Conservation (phyloP, 1,284 basidiomycete genomes). For the Ceratobasidium sp. region DNA sequence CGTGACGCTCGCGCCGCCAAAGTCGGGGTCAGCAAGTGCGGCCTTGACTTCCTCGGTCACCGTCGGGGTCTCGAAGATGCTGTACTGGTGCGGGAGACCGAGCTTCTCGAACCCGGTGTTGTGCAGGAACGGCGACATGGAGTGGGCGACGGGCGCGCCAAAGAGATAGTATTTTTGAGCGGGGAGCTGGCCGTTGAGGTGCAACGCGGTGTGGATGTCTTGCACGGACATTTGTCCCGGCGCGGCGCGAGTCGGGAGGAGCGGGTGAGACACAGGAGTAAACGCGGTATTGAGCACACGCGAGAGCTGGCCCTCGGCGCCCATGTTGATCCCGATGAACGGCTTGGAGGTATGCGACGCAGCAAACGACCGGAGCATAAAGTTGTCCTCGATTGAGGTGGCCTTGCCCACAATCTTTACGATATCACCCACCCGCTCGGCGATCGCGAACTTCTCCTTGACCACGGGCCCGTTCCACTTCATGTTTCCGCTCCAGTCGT, state of each 20-base stretch:
- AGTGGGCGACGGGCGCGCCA: constrained; percentile 88
- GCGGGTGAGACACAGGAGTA: constrained; percentile 89
- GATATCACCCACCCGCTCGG: constrained; percentile 81
- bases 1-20: constrained; percentile 96
- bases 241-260: constrained; percentile 85
- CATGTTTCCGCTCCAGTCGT: constrained; percentile 90
- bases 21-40: constrained; percentile 73
- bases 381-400: constrained; percentile 78
- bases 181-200: constrained; percentile 83
- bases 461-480: constrained; percentile 81
- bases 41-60: constrained; percentile 74
- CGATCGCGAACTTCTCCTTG: constrained; percentile 74
- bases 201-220: constrained; percentile 83
- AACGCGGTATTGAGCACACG: constrained; percentile 88
- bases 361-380: constrained; percentile 78
- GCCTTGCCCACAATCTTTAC: constrained; percentile 94
- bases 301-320: constrained; percentile 86
- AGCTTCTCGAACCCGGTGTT: constrained; percentile 87
- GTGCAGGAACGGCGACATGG: constrained; percentile 93
- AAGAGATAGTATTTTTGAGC: constrained; percentile 84
- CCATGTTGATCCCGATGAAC: constrained; percentile 95
- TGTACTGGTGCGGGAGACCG: constrained; percentile 85
- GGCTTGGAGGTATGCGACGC: constrained; percentile 69
- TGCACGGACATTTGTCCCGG: constrained; percentile 92
- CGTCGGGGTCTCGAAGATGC: constrained; percentile 76